Evolutionary conservation across 2,329 filamentous ascomycete species (phyloP).

Genomic region (Albophoma yamanashiensis): DNA sequence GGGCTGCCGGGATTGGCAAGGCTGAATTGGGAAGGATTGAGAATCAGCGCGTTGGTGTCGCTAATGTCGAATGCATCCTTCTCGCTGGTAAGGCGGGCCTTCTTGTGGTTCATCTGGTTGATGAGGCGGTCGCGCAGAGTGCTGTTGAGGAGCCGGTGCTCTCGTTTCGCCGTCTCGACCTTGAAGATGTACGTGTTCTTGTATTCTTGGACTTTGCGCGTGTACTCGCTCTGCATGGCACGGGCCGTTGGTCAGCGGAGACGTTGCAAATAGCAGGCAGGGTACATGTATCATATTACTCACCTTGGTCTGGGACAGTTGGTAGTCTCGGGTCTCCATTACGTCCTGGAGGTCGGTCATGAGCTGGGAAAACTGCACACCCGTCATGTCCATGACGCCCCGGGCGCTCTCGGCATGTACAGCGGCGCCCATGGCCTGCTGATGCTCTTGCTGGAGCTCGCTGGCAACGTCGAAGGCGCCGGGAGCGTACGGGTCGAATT

Average conservation of each 20-base stretch:
- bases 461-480: constrained; percentile 63
- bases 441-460: constrained; percentile 47
- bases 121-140: constrained; percentile 58
- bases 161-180: constrained; percentile 49
- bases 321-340: constrained; percentile 77
- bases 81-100: constrained; percentile 52
- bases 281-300: neutral
- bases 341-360: constrained; percentile 78
- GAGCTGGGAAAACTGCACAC: constrained; percentile 77
- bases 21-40: constrained; percentile 60
- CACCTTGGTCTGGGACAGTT: constrained; percentile 74
- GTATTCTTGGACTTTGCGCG: constrained; percentile 49
- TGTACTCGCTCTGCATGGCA: constrained; percentile 45
- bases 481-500: constrained; percentile 69
- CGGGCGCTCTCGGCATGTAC: constrained; percentile 32
- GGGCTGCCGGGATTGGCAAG: constrained; percentile 54
- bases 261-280: neutral
- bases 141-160: constrained; percentile 46
- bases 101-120: constrained; percentile 54
- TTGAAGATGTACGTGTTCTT: constrained; percentile 51
- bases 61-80: constrained; percentile 59
- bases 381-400: constrained; percentile 62
- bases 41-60: constrained; percentile 52
- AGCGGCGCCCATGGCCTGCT: constrained; percentile 30
- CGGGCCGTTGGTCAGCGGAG: constrained; percentile 4